Evolutionary conservation across 2,329 filamentous ascomycete species (phyloP).

Genomic region (Paecilomyces sp.): DNA sequence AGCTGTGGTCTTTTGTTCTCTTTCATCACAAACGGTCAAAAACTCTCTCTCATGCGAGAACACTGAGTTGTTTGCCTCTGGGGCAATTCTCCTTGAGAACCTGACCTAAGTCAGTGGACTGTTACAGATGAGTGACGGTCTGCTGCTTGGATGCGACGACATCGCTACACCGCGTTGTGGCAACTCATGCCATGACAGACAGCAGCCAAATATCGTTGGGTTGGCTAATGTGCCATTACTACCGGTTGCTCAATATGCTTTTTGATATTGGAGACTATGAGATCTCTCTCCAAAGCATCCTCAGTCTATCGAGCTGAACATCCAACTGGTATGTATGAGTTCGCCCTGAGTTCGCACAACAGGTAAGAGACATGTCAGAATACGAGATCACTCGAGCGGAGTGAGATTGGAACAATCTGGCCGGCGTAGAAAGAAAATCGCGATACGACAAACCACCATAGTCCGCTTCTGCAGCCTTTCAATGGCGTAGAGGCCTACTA

Average conservation of each 20-base stretch:
- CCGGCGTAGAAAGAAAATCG: neutral
- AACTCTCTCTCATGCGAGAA: neutral
- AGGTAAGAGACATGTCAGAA: neutral
- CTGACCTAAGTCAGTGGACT: neutral
- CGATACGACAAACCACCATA: constrained; percentile 21
- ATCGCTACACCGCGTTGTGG: neutral
- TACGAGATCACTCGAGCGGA: neutral
- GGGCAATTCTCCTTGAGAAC: neutral
- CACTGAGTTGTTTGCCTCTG: neutral
- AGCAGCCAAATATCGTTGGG: neutral
- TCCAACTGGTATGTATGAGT: neutral
- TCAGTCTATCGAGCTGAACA: neutral
- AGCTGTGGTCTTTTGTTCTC: neutral
- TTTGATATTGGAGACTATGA: neutral
- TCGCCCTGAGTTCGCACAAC: neutral
- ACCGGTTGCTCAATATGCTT: neutral
- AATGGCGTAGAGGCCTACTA: constrained; percentile 35
- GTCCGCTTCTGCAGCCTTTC: constrained; percentile 27
- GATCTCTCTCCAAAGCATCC: neutral
- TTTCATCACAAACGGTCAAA: neutral
- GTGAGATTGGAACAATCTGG: neutral
- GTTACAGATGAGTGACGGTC: neutral
- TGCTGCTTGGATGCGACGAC: neutral
- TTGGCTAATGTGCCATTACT: neutral
- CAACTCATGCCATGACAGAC: neutral